Conservation (phyloP, 352 stramenopile genomes). For the Pythium brachiatum region DNA sequence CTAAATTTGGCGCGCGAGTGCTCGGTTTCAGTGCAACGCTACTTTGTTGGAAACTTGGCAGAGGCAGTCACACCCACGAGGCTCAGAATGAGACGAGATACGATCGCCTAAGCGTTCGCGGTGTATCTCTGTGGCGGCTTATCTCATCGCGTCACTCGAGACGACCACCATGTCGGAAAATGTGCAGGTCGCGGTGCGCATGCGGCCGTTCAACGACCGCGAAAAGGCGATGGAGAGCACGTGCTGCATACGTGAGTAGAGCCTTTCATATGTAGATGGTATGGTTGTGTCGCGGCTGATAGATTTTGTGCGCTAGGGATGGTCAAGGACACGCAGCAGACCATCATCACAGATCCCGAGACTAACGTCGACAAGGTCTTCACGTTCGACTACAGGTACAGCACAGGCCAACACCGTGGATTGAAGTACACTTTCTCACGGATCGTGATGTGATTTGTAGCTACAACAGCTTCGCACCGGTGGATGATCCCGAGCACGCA, state of each 20-base stretch:
- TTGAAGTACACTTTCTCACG: background rate
- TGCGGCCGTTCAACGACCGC: conserved; percentile 81
- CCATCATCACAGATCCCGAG: conserved; percentile 81
- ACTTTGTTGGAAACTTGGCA: background rate
- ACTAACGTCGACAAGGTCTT: conserved; percentile 73
- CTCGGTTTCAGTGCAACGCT: background rate
- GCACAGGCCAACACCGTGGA: no score
- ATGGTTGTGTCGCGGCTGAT: background rate
- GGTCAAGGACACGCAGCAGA: conserved; percentile 76
- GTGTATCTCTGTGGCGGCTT: background rate
- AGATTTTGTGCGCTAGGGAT: conserved; percentile 41
- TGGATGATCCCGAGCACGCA: conserved; percentile 53
- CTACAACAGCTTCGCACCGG: conserved; percentile 79
- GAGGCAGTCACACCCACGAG: background rate
- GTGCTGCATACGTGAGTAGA: conserved; percentile 46
- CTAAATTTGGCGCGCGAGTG: background rate
- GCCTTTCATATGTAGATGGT: background rate
- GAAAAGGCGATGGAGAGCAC: conserved; percentile 73
- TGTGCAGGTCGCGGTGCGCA: conserved; percentile 79
- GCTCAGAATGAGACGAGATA: background rate
- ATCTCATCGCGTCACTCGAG: background rate
- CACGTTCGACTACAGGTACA: conserved; percentile 86
- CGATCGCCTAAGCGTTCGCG: background rate
- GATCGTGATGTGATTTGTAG: conserved; percentile 21
- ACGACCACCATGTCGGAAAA: conserved; percentile 64